These are phyloP conservation scores for Trypanosoma grayi DNA, from an alignment of 208 protist species.

Conservation along the genomic window DNA sequence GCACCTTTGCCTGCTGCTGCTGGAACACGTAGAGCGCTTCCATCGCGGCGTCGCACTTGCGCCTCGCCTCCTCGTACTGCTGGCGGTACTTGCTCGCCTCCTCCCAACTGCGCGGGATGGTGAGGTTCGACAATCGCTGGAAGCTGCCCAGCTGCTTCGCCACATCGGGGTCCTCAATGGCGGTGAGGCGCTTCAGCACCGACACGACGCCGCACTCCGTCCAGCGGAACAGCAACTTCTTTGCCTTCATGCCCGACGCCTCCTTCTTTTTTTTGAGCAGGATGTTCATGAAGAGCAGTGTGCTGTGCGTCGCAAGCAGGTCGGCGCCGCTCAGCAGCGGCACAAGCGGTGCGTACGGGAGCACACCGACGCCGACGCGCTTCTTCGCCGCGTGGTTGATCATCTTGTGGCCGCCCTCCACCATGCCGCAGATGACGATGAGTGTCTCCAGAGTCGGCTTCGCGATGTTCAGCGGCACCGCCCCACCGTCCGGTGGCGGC, in stretches of 20 bases:
- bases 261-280: constrained; percentile 33
- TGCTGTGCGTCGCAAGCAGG: constrained; percentile 28
- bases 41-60: constrained; percentile 22
- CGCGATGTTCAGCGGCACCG: constrained; percentile 25
- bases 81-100: constrained; percentile 29
- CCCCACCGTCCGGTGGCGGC: constrained; percentile 10
- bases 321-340: constrained; percentile 24
- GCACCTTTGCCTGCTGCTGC: constrained; percentile 32
- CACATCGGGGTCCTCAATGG: constrained; percentile 30
- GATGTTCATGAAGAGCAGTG: constrained; percentile 39
- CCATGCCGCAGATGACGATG: constrained; percentile 33
- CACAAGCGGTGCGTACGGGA: constrained; percentile 30
- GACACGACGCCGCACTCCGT: constrained; percentile 28
- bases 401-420: constrained; percentile 27
- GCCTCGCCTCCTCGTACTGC: constrained; percentile 27
- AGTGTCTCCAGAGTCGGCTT: constrained; percentile 41
- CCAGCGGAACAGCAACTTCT: constrained; percentile 34
- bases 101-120: constrained; percentile 33
- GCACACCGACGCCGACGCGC: constrained; percentile 17
- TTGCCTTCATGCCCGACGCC: constrained; percentile 23
- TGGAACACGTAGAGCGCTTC: constrained; percentile 29
- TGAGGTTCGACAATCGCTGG: constrained; percentile 28
- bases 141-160: constrained; percentile 25
- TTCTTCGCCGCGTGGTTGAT: constrained; percentile 35
- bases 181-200: constrained; percentile 24